Evolutionary conservation across 257 asterid genomes (phyloP).

Genomic region (Rauvolfia tetraphylla): DNA sequence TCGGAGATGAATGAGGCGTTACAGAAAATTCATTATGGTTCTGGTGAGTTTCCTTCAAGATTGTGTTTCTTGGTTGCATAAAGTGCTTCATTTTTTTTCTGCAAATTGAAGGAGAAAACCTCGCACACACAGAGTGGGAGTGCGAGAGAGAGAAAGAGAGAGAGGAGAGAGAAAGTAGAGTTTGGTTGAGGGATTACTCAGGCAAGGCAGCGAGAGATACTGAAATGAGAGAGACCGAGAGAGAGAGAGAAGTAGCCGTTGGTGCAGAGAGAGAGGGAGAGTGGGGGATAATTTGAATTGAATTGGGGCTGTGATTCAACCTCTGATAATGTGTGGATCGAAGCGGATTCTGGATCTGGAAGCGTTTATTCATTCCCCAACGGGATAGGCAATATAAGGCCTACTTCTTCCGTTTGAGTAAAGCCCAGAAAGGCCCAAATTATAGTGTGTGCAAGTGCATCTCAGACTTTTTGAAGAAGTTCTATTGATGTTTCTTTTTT

Average conservation of each 20-base stretch:
- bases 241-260: constrained; percentile 31
- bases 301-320: too few species aligned
- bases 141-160: neutral
- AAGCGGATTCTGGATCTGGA: too few species aligned
- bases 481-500: too few species aligned
- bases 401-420: too few species aligned
- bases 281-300: neutral
- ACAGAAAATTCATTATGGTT: constrained; percentile 4
- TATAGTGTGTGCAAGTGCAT: too few species aligned
- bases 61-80: constrained; percentile 53
- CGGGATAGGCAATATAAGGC: too few species aligned
- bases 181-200: constrained; percentile 5
- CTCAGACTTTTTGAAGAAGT: too few species aligned
- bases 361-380: too few species aligned
- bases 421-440: too few species aligned
- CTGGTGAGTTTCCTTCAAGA: constrained; percentile 53
- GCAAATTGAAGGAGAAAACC: neutral
- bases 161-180: neutral
- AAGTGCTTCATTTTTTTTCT: constrained; percentile 44
- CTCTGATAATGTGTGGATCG: too few species aligned
- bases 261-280: neutral
- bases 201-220: constrained; percentile 26
- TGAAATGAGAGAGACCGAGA: constrained; percentile 17
- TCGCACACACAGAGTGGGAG: constrained; percentile 4
- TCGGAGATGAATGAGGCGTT: constrained; percentile 36